Base-by-base conservation (phyloP, 441 rosid genomes). In the Erysimum cheiri region DNA sequence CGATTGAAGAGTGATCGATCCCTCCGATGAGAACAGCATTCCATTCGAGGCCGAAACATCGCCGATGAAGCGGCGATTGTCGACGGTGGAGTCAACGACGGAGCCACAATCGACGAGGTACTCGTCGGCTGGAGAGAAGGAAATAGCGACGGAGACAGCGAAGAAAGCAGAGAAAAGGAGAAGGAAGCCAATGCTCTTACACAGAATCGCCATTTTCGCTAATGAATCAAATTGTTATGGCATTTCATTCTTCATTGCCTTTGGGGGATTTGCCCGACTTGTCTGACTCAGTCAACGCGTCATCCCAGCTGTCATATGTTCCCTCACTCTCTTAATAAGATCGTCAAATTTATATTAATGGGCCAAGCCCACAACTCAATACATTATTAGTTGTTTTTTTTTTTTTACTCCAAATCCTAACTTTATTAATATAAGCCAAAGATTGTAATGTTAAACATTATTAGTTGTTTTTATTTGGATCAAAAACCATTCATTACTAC, bases 41-140 rank as follows among this genome's bases (percentile, higher is more conserved):
- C 81, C 50, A 3, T 40, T 50, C 31, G 80, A 60, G 0, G 24
- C 24, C 24, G 82, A 60, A 4, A 77, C 47, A 71, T 79, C 89
- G 54, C 81, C 50, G 69, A 77, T 31, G 83, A 87, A 87, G 37
- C 64, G 84, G 56, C 90, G 89, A 57, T 73, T 78, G 65, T 77
- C 80, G 19, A 85, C 80, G 80, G 67, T 44, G 71, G 88, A 65
- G 67, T 80, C 88, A 31, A 68, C 75, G 75, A 82, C 2, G 75
- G 93, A 87, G 76, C 93, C 91, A 47, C 89, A 88, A 61, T 85
- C 78, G 49, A 86, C 11, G 56, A 89, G 88, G 82, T 85, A 76
- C 52, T 84, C 71, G 77, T 89, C 81, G 24, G 66, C 4, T 37
- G 95, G 93, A 36, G 82, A 37, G 83, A 86, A 85, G 39, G 80